Percentiles rank a stretch among this genome's conserved stretches.
Conservation (phyloP, 179 eudicot genomes). For the Amaranthus tricolor region DNA sequence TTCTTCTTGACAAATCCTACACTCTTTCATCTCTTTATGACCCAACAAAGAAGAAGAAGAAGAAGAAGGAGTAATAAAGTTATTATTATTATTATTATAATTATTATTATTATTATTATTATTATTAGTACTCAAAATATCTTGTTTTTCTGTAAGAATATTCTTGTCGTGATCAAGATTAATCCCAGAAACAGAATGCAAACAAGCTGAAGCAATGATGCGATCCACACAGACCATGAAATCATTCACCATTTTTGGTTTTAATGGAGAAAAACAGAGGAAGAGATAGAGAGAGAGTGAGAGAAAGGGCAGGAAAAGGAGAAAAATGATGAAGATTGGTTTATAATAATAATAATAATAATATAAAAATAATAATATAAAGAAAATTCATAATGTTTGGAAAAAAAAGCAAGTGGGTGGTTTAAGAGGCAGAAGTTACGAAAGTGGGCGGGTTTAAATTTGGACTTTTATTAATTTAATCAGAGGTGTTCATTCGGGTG, state of each 20-base stretch:
- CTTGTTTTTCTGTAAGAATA: constrained; percentile 15
- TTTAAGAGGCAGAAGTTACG: constrained; percentile 35
- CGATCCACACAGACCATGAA: constrained; percentile 67
- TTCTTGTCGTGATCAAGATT: background rate
- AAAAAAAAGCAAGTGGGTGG: constrained; percentile 24
- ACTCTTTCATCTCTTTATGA: constrained; percentile 45
- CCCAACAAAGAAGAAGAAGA: background rate
- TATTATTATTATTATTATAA: constrained; percentile 8
- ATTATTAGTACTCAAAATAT: background rate
- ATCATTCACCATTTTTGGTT: constrained; percentile 52
- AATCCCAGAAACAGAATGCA: constrained; percentile 30
- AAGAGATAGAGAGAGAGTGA: constrained; percentile 7
- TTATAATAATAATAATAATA: background rate
- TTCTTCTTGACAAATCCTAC: constrained; percentile 92
- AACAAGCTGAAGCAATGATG: constrained; percentile 42
- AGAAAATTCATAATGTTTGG: background rate
- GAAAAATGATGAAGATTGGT: background rate
- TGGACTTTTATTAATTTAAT: too few relatives aligned
- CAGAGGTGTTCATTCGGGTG: too few relatives aligned
- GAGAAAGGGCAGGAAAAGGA: background rate
- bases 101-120: background rate
- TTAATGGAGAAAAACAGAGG: constrained; percentile 7
- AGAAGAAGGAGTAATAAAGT: background rate
- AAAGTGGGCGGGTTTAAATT: constrained; percentile 27
- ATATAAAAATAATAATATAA: background rate